Evolutionary conservation across 768 basidiomycete species (phyloP), one percentile per base, ranked within the genome.

Genomic region (Boletus tomentosulus): DNA sequence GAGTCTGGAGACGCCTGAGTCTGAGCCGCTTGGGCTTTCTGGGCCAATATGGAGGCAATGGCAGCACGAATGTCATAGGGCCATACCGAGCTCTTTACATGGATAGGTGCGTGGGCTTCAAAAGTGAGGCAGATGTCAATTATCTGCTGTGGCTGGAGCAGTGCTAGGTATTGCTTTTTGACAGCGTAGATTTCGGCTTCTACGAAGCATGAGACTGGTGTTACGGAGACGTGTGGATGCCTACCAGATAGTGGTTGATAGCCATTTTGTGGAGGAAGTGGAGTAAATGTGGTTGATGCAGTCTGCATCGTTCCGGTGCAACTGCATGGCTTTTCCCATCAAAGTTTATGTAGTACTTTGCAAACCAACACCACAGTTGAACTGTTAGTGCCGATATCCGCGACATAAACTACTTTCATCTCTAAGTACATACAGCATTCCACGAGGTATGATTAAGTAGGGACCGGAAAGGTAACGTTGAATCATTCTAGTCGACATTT

Each of bases 91-190:
- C 74, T 75, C 68, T 81, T 84, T 49, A 86, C 66, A 57, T 85
- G 84, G 37, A 78, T 72, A 12, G 87, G 83, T 13, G 84, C 82
- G 73, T 89, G 79, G 9, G 81, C 66, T 61, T 90, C 86, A 62
- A 87, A 84, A 35, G 78, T 76, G 55, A 91, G 75, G 66, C 86
- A 90, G 62, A 91, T 82, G 60, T 89, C 89, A 64, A 91, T 87
- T 64, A 91, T 78, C 71, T 90, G 86, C 43, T 80, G 77, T 22
- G 78, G 81, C 24, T 83, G 78, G 8, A 92, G 76, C 22, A 88
- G 76, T 24, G 77, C 75, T 41, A 92, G 75, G 72, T 91, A 92
- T 57, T 81, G 79, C 58, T 81, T 79, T 67, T 89, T 89, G 71
- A 86, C 81, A 48, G 82, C 76, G 66, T 83, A 77, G 64, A 66